Evolutionary conservation across 495 filamentous ascomycete genomes (phyloP).

Genomic region (Penicillium cosmopolitanum): DNA sequence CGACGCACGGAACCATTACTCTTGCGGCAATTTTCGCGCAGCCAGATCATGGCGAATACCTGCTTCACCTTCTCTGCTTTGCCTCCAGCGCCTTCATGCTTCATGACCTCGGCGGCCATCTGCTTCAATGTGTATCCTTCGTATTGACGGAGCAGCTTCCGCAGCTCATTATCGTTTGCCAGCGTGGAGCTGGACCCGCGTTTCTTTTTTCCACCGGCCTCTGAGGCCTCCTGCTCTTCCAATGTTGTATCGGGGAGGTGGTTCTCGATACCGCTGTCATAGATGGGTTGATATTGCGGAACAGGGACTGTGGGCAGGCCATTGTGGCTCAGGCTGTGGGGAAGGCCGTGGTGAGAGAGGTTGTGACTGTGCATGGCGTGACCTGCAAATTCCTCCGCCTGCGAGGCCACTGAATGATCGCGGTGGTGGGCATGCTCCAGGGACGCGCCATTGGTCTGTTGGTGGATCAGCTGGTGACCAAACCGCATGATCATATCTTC

Average conservation of each 20-base stretch:
- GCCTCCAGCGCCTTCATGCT: constrained; percentile 67
- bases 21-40: constrained; percentile 78
- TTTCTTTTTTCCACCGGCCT: constrained; percentile 65
- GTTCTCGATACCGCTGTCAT: constrained; percentile 68
- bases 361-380: constrained; percentile 52
- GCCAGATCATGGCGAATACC: constrained; percentile 97
- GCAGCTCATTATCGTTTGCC: constrained; percentile 89
- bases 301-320: constrained; percentile 39
- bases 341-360: constrained; percentile 45
- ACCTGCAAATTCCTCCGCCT: constrained; percentile 48
- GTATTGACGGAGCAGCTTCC: constrained; percentile 78
- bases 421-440: constrained; percentile 57
- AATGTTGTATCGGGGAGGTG: constrained; percentile 62
- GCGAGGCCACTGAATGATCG: constrained; percentile 50
- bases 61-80: constrained; percentile 94
- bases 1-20: constrained; percentile 85
- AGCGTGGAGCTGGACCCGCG: constrained; percentile 71
- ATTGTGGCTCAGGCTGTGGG: constrained; percentile 32
- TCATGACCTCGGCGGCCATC: constrained; percentile 78
- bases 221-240: constrained; percentile 68
- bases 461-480: constrained; percentile 60
- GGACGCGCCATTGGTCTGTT: constrained; percentile 50
- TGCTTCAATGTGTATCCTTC: constrained; percentile 75
- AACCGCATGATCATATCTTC: constrained; percentile 68
- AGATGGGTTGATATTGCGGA: constrained; percentile 61